Evolutionary conservation across 169 alveolate genomes (phyloP).

Genomic region (Plasmodium adleri): DNA sequence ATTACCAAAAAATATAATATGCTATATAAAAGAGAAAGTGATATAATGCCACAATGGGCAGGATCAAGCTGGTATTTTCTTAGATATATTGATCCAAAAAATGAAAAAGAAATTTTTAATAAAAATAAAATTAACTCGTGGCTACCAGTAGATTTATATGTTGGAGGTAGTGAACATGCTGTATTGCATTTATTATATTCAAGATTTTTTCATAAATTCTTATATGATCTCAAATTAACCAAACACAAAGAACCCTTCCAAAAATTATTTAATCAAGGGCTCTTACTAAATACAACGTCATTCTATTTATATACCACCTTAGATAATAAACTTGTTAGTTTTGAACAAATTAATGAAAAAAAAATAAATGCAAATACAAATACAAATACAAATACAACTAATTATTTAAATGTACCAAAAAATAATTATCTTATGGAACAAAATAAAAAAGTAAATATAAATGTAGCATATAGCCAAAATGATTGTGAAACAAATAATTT

Average conservation of each 20-base stretch:
- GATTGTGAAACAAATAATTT: background rate
- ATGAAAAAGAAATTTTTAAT: constrained; percentile 78
- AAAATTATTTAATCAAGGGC: constrained; percentile 90
- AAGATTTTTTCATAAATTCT: constrained; percentile 93
- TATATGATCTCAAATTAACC: constrained; percentile 85
- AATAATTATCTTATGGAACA: background rate
- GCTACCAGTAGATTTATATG: constrained; percentile 95
- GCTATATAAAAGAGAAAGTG: constrained; percentile 83
- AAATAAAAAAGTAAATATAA: background rate
- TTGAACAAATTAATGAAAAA: background rate
- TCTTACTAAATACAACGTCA: constrained; percentile 84
- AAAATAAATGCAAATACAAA: background rate
- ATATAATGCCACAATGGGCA: constrained; percentile 96
- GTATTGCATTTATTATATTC: constrained; percentile 93
- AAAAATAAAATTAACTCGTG: constrained; percentile 80
- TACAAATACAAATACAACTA: background rate
- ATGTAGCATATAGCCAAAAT: background rate
- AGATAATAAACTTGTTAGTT: constrained; percentile 25
- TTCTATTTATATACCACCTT: constrained; percentile 61
- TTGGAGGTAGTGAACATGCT: constrained; percentile 96
- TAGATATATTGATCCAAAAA: constrained; percentile 89
- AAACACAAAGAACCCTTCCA: constrained; percentile 91
- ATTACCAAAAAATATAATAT: constrained; percentile 74
- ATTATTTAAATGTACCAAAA: background rate
- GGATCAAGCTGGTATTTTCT: constrained; percentile 94